Percentiles rank a stretch among this genome's conserved stretches.
Conservation (phyloP, 2,329 filamentous ascomycete genomes). For the Aspergillus udagawae region DNA sequence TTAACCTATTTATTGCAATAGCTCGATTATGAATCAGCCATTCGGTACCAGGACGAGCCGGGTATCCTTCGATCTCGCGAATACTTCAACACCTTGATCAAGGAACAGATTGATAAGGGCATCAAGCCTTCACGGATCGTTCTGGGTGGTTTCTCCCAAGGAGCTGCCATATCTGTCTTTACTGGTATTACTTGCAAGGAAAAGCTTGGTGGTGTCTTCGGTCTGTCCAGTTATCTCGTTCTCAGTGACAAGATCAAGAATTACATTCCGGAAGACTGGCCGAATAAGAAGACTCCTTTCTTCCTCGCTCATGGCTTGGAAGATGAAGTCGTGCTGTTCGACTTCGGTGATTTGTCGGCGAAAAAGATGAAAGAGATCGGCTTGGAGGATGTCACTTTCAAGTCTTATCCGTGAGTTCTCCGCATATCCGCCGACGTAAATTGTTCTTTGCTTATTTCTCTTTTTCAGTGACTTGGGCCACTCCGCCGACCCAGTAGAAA, state of each 20-base stretch:
- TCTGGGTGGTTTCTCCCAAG: slow-evolving; percentile 64
- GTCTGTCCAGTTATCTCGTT: slow-evolving; percentile 76
- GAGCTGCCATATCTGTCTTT: slow-evolving; percentile 81
- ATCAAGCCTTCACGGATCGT: slow-evolving; percentile 81
- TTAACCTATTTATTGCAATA: slow-evolving; percentile 11
- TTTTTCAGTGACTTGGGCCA: slow-evolving; percentile 63
- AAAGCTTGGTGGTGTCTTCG: slow-evolving; percentile 84
- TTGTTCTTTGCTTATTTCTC: slow-evolving; percentile 6
- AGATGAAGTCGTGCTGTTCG: slow-evolving; percentile 68
- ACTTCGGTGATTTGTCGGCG: slow-evolving; percentile 65
- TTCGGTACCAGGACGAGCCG: slow-evolving; percentile 49
- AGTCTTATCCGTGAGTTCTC: slow-evolving; percentile 64
- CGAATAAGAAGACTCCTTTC: slow-evolving; percentile 73
- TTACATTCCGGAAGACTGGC: slow-evolving; percentile 50
- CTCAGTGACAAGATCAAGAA: slow-evolving; percentile 62
- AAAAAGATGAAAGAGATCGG: slow-evolving; percentile 65
- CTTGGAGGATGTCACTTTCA: slow-evolving; percentile 66
- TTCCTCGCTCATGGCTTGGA: slow-evolving; percentile 84
- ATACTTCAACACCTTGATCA: slow-evolving; percentile 75
- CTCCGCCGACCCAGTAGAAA: slow-evolving; percentile 70
- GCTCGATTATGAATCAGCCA: slow-evolving; percentile 40
- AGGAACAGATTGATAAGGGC: slow-evolving; percentile 72
- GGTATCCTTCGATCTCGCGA: slow-evolving; percentile 70
- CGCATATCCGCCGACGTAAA: background rate
- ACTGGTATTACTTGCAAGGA: slow-evolving; percentile 68